Conservation (phyloP, 768 basidiomycete species). For the Tricholoma matsutake region DNA sequence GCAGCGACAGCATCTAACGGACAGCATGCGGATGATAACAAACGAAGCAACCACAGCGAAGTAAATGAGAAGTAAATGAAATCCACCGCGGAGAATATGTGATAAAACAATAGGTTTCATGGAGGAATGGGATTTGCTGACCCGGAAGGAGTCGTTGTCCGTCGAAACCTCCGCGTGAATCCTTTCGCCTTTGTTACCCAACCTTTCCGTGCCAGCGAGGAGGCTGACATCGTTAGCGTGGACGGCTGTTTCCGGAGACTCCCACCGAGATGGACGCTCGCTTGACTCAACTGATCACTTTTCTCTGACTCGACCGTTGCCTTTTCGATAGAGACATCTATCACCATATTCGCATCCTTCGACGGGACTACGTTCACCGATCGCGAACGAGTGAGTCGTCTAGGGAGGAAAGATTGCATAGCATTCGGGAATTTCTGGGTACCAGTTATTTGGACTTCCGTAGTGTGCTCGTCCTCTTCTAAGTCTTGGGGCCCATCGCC, state of each 20-base stretch:
- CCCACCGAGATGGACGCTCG: constrained; percentile 31
- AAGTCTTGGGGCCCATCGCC: constrained; percentile 32
- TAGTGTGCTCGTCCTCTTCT: constrained; percentile 46
- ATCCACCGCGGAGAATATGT: not conserved
- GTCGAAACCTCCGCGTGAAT: constrained; percentile 42
- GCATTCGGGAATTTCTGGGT: constrained; percentile 41
- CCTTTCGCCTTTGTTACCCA: constrained; percentile 38
- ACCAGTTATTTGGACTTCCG: constrained; percentile 45
- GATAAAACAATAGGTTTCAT: not conserved
- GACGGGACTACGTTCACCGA: constrained; percentile 36
- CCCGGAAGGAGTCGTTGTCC: constrained; percentile 28
- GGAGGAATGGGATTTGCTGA: not conserved
- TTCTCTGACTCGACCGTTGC: constrained; percentile 36
- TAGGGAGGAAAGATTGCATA: constrained; percentile 40
- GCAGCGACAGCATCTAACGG: not conserved
- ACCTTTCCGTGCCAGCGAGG: constrained; percentile 17
- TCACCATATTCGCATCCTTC: constrained; percentile 31
- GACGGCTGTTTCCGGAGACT: constrained; percentile 35
- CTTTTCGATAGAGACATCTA: constrained; percentile 48
- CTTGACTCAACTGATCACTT: constrained; percentile 24
- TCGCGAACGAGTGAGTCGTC: constrained; percentile 41
- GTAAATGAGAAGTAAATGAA: not conserved
- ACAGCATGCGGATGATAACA: not conserved
- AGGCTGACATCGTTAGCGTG: constrained; percentile 24
- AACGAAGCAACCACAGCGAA: not conserved